Evolutionary conservation across 495 filamentous ascomycete genomes (phyloP), one percentile per base, ranked within the genome.

Genomic region (Usnea hakonensis): DNA sequence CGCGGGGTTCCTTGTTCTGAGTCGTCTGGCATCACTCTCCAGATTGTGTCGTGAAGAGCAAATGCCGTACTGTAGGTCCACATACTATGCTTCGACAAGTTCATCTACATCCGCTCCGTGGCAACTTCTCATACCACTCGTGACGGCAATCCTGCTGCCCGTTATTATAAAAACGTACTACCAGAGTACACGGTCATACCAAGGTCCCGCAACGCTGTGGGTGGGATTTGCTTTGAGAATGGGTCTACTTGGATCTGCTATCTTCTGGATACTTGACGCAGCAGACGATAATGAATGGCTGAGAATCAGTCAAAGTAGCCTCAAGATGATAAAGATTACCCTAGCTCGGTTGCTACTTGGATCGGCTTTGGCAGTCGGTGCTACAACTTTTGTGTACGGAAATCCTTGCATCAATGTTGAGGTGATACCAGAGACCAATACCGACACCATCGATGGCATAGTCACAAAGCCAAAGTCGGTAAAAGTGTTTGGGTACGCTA

Each of bases 1-100:
- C 0, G 69, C 91, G 50, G 73, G 90, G 6, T 97, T 99, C 72
- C 79, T 93, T 61, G 69, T 89, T 36, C 79, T 96, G n/a, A 87
- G 86, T 53, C 85, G 93, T 38, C 13, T 95, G 8, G 88, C 91
- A 5, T 95, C 91, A 16, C 84, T 95, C 64, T 97, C 95, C 26
- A 89, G 90, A 62, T 85, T 97, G 36, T 99, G 94, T 70, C 88
- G 94, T 58, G 94, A 99, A 71, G 94, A 99, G 72, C 94, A 97
- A 73, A 96, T 97, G 90, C 94, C 95, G 1, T 90, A 87, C 76
- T 99, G 94, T 79, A 84, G 83, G 41, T 96, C 92, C 0, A 97
- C 94, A 10, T 99, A 95, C 76, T 97, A 97, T 71, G 85, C 94
- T 23, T 96, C 92, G 0, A 85, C 87, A 13, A 90, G 84, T 9